Evolutionary conservation across 371 early-diverging fungal species (phyloP).

Genomic region (Apophysomyces elegans): DNA sequence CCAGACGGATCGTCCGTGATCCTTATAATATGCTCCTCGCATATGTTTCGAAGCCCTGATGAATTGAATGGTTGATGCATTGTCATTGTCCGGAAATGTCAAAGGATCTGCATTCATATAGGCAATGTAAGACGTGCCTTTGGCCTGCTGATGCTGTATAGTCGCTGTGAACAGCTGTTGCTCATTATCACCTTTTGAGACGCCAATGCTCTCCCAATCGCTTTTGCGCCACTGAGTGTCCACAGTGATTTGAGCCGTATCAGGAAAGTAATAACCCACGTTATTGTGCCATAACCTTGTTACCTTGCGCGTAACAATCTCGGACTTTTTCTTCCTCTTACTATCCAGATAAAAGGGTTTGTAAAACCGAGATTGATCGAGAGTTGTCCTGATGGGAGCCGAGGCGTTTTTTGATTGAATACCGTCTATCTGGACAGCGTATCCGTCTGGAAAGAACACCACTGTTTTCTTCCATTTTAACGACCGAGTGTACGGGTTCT

Average conservation of each 20-base stretch:
- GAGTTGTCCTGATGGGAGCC: constrained; percentile 27
- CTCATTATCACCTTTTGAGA: constrained; percentile 20
- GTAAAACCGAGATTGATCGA: constrained; percentile 34
- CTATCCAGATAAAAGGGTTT: constrained; percentile 28
- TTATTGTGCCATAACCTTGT: constrained; percentile 31
- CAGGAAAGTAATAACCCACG: constrained; percentile 34
- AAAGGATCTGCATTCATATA: constrained; percentile 9
- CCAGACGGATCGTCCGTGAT: constrained; percentile 24
- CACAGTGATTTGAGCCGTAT: constrained; percentile 16
- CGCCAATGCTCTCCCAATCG: constrained; percentile 32
- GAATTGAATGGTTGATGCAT: neutral
- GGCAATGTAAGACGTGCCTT: neutral
- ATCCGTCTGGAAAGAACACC: constrained; percentile 34
- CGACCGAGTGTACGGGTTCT: constrained; percentile 28
- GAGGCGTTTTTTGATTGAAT: constrained; percentile 18
- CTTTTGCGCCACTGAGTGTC: constrained; percentile 18
- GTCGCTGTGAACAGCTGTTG: constrained; percentile 26
- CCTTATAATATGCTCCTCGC: constrained; percentile 24
- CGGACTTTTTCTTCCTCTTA: constrained; percentile 10
- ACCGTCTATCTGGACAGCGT: constrained; percentile 34
- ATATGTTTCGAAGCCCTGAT: neutral
- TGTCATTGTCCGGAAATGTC: constrained; percentile 8
- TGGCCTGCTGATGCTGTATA: constrained; percentile 18
- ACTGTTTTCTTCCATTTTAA: constrained; percentile 34
- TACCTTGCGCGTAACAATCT: constrained; percentile 1